Evolutionary conservation across 1,284 basidiomycete genomes (phyloP).

Genomic region (Cryptococcus sp.): DNA sequence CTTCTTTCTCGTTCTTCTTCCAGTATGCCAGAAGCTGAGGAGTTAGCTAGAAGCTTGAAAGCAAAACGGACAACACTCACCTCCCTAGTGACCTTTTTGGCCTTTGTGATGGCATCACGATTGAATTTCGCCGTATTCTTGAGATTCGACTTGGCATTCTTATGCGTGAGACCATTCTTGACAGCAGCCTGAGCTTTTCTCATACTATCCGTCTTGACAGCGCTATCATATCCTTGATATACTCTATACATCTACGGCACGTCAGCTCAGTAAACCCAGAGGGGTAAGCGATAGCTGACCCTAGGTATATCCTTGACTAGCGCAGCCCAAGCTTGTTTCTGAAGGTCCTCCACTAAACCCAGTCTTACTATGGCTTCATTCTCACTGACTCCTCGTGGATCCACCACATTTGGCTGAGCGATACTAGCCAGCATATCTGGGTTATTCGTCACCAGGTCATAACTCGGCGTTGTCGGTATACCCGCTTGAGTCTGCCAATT

Average conservation of each 20-base stretch:
- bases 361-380: constrained; percentile 33
- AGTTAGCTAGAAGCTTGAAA: neutral
- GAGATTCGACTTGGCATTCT: constrained; percentile 75
- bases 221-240: constrained; percentile 60
- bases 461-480: neutral
- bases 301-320: constrained; percentile 80
- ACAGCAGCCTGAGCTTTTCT: constrained; percentile 30
- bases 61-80: constrained; percentile 8
- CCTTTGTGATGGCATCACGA: constrained; percentile 67
- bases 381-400: constrained; percentile 38
- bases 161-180: constrained; percentile 69
- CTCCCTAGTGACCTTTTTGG: constrained; percentile 43
- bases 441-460: neutral
- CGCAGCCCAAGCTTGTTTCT: constrained; percentile 78
- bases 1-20: constrained; percentile 93
- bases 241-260: constrained; percentile 67
- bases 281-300: constrained; percentile 49
- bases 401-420: constrained; percentile 26
- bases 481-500: too few species aligned
- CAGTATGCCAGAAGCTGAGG: constrained; percentile 62
- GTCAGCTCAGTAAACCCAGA: neutral
- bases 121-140: constrained; percentile 73
- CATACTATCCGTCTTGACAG: constrained; percentile 54
- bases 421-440: neutral
- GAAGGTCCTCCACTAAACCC: constrained; percentile 65